Conservation (phyloP, 352 stramenopile genomes). For the Pythium monospermum region DNA sequence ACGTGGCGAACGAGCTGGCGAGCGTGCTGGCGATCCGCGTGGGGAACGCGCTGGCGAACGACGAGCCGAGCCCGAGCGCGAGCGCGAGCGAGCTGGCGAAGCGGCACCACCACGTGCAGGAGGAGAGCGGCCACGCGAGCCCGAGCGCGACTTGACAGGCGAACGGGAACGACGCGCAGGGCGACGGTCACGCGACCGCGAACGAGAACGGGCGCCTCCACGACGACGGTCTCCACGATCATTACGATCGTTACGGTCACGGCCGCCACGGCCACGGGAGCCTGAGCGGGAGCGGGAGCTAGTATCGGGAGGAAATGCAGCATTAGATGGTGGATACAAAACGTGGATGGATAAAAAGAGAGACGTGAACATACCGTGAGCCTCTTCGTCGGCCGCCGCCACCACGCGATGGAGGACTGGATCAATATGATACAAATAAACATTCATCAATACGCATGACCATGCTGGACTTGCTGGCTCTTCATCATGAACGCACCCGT, state of each 20-base stretch:
- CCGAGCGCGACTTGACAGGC: constrained; percentile 35
- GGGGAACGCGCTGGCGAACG: constrained; percentile 26
- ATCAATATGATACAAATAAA: no score
- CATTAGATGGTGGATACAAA: background rate
- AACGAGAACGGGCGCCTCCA: constrained; percentile 27
- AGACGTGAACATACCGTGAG: constrained; percentile 17
- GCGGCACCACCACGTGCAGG: constrained; percentile 28
- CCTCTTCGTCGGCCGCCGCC: constrained; percentile 6
- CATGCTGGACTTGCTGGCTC: no score
- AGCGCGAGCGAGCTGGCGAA: constrained; percentile 39
- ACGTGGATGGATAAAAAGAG: background rate
- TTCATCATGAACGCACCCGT: constrained; percentile 59
- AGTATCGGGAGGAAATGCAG: background rate
- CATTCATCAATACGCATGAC: no score
- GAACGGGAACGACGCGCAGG: constrained; percentile 31
- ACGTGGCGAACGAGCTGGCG: constrained; percentile 33
- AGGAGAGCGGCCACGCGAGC: constrained; percentile 26
- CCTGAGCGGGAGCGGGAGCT: constrained; percentile 37
- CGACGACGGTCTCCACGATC: constrained; percentile 9
- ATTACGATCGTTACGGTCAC: constrained; percentile 13
- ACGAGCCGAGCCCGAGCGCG: constrained; percentile 37
- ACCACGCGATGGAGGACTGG: constrained; percentile 5
- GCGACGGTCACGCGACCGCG: constrained; percentile 32
- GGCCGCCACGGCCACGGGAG: constrained; percentile 21
- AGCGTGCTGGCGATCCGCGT: constrained; percentile 33